A percentile compares a stretch with the other conserved stretches of the same genome.
Conservation (phyloP, 169 alveolate genomes). For the Cryptosporidium tyzzeri region DNA sequence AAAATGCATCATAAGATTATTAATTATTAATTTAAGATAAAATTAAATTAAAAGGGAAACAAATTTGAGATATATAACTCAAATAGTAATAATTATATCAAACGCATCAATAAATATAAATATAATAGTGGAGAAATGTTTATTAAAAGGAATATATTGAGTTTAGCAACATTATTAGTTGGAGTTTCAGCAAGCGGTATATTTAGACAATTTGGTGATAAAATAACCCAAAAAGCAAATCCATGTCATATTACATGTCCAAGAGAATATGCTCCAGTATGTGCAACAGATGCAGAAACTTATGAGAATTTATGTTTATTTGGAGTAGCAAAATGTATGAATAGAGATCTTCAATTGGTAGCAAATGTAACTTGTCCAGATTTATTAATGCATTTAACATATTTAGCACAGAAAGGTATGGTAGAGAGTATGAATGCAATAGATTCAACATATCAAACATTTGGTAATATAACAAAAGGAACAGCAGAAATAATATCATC, state of each 20-base stretch:
- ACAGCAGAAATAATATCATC: slow-evolving; percentile 52
- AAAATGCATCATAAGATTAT: slow-evolving; percentile 31
- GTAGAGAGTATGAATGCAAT: slow-evolving; percentile 38
- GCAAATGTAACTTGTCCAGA: slow-evolving; percentile 76
- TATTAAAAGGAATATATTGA: slow-evolving; percentile 14
- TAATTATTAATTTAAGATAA: slow-evolving; percentile 48
- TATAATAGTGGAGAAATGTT: slow-evolving; percentile 5
- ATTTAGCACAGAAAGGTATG: slow-evolving; percentile 38
- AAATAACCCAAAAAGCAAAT: slow-evolving; percentile 11
- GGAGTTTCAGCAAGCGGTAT: slow-evolving; percentile 73
- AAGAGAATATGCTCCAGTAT: slow-evolving; percentile 71
- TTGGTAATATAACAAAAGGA: slow-evolving; percentile 41
- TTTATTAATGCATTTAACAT: slow-evolving; percentile 30
- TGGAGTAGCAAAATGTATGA: slow-evolving; percentile 67
- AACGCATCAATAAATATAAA: too few relatives aligned
- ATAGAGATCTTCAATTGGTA: slow-evolving; percentile 56
- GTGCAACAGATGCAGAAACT: slow-evolving; percentile 76
- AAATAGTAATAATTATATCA: background rate
- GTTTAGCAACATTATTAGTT: slow-evolving; percentile 47
- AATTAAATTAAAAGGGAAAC: background rate
- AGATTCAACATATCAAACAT: slow-evolving; percentile 28
- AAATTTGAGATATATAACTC: background rate
- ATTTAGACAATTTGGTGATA: slow-evolving; percentile 39
- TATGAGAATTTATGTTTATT: slow-evolving; percentile 55
- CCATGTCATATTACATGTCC: slow-evolving; percentile 75